Conservation (phyloP, 108 stramenopile species). For the Cyclotella cryptica region DNA sequence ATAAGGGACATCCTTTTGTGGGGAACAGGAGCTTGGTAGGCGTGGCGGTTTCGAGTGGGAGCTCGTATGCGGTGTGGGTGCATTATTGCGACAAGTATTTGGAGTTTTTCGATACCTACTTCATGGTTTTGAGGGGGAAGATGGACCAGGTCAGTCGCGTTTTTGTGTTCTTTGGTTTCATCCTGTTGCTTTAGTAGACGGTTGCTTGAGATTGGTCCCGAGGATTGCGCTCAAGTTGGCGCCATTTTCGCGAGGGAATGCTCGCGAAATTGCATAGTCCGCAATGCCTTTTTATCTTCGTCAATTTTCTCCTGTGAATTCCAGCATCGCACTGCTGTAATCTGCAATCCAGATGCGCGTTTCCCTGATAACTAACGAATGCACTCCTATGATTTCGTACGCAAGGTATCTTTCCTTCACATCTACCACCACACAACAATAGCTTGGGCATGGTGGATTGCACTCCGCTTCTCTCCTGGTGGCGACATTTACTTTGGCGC, state of each 20-base stretch:
- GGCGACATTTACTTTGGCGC: slow-evolving; percentile 98
- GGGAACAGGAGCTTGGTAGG: slow-evolving; percentile 57
- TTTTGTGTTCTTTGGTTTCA: neutral
- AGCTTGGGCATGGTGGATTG: slow-evolving; percentile 95
- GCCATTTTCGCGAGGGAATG: too few species aligned
- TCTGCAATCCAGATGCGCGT: neutral
- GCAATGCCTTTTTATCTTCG: too few species aligned
- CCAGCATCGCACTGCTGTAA: too few species aligned
- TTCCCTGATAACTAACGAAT: neutral
- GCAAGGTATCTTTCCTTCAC: slow-evolving; percentile 97
- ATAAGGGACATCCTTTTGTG: slow-evolving; percentile 81
- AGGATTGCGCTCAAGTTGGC: neutral
- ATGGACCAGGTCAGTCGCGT: slow-evolving; percentile 88
- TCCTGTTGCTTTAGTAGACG: neutral
- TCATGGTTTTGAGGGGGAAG: slow-evolving; percentile 93
- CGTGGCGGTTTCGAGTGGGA: slow-evolving; percentile 67
- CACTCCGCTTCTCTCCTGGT: slow-evolving; percentile 78
- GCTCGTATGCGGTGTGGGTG: slow-evolving; percentile 92
- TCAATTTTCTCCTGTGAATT: too few species aligned
- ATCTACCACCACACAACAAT: slow-evolving; percentile 98
- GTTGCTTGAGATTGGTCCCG: neutral
- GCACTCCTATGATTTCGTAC: neutral
- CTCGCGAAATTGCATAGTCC: too few species aligned
- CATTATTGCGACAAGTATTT: slow-evolving; percentile 98
- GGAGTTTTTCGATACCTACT: slow-evolving; percentile 98